Evolutionary conservation across 1,139 yeast species (phyloP).

Genomic region (Diutina catenulata): DNA sequence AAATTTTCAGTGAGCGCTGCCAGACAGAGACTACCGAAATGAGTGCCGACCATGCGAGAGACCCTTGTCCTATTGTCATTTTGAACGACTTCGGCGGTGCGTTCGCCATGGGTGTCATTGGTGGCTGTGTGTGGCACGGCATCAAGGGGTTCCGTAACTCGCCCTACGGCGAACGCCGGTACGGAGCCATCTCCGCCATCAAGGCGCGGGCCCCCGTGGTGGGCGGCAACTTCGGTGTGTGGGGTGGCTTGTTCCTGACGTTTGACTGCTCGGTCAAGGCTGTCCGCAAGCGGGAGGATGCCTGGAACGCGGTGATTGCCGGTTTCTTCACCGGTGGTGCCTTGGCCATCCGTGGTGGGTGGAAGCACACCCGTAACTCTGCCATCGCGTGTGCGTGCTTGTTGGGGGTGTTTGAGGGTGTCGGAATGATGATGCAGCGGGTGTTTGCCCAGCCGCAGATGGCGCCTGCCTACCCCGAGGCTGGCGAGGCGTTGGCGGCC

Average conservation of each 20-base stretch:
- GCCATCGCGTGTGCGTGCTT: conserved; percentile 97
- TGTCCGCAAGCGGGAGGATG: conserved; percentile 94
- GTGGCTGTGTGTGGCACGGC: conserved; percentile 99
- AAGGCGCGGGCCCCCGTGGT: conserved; percentile 97
- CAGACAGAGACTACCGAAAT: conserved; percentile 17
- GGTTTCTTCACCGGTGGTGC: conserved; percentile 99
- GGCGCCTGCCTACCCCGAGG: conserved; percentile 5
- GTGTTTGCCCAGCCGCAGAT: conserved; percentile 42
- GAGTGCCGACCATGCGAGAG: conserved; percentile 98
- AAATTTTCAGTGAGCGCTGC: neutral
- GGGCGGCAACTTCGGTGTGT: conserved; percentile 97
- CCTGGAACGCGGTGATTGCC: conserved; percentile 96
- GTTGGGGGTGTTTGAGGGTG: conserved; percentile 96
- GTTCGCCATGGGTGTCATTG: conserved; percentile 95
- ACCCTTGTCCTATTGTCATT: conserved; percentile 96
- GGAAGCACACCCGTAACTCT: conserved; percentile 92
- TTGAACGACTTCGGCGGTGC: conserved; percentile 98
- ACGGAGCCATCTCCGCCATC: conserved; percentile 82
- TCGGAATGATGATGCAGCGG: conserved; percentile 92
- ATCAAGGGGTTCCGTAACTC: conserved; percentile 97
- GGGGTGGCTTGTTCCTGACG: conserved; percentile 98
- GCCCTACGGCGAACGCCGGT: conserved; percentile 89
- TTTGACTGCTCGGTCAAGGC: conserved; percentile 95
- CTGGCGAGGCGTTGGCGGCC: conserved; percentile 5
- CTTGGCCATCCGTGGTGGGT: conserved; percentile 95